Conservation (phyloP, 2,329 filamentous ascomycete genomes). For the Colletotrichum truncatum region DNA sequence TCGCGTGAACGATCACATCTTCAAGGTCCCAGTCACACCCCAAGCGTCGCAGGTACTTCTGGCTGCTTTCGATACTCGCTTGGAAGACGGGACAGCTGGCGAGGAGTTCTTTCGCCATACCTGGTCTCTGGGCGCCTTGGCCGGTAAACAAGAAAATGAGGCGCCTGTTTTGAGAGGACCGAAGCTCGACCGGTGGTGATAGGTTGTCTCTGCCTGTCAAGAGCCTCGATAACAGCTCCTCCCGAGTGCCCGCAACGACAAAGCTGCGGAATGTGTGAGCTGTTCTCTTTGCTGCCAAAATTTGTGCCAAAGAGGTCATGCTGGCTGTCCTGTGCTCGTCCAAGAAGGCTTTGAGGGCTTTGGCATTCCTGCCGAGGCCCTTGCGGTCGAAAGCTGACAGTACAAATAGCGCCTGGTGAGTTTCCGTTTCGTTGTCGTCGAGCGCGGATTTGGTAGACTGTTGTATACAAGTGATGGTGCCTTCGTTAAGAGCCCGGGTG, state of each 20-base stretch:
- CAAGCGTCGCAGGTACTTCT: neutral
- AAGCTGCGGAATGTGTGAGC: neutral
- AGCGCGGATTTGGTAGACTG: too few species aligned
- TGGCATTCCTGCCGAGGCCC: neutral
- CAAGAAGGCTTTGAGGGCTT: neutral
- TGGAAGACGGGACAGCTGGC: slow-evolving; percentile 37
- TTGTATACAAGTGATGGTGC: neutral
- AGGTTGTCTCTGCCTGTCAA: slow-evolving; percentile 10
- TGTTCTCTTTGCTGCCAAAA: neutral
- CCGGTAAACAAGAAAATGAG: slow-evolving; percentile 43
- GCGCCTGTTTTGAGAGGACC: neutral
- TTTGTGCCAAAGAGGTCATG: neutral
- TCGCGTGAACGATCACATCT: neutral
- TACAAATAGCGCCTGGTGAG: neutral
- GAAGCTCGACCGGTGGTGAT: neutral
- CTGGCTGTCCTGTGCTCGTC: neutral
- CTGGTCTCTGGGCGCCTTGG: slow-evolving; percentile 42
- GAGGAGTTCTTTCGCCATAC: slow-evolving; percentile 43
- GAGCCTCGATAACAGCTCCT: slow-evolving; percentile 5
- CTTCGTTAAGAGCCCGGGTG: neutral
- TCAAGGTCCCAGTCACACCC: neutral
- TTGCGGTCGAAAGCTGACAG: neutral
- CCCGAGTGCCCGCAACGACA: slow-evolving; percentile 30
- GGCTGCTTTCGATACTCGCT: slow-evolving; percentile 11
- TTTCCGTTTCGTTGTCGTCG: neutral